phyloP scores from a whole-genome alignment of 371 early-diverging fungal genomes.

The Apophysomyces variabilis region DNA sequence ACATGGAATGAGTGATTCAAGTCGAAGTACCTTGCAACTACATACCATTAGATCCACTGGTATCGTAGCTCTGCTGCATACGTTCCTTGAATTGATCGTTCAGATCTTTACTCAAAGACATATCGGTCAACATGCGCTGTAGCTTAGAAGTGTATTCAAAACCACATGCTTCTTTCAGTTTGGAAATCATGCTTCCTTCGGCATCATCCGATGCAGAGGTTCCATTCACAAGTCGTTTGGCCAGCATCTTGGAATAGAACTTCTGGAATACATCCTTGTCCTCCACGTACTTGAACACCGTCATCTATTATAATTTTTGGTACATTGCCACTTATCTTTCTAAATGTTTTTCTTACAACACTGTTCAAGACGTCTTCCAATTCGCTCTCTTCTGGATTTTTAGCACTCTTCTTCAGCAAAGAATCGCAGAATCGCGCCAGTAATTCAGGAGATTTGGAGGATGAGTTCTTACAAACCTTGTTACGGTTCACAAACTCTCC shows the following conservation, averaged over 20 bases:
- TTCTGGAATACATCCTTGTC: conserved; percentile 92
- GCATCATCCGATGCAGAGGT: conserved; percentile 76
- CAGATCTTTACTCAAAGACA: conserved; percentile 77
- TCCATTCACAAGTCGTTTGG: conserved; percentile 79
- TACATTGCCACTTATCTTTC: neutral
- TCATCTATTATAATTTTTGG: conserved; percentile 51
- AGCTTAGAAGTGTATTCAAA: conserved; percentile 89
- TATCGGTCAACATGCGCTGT: conserved; percentile 90
- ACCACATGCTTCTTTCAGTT: conserved; percentile 80
- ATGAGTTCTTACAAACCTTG: conserved; percentile 71
- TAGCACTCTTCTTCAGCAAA: conserved; percentile 84
- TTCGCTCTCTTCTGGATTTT: conserved; percentile 82
- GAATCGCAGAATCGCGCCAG: conserved; percentile 87
- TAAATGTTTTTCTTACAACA: conserved; percentile 59
- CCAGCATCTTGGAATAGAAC: conserved; percentile 79
- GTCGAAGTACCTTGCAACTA: neutral
- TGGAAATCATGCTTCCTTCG: conserved; percentile 74
- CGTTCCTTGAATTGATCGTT: conserved; percentile 66
- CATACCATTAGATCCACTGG: conserved; percentile 45
- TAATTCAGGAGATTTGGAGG: conserved; percentile 83
- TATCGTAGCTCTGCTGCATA: conserved; percentile 47
- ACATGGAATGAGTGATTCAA: conserved; percentile 12
- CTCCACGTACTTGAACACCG: conserved; percentile 84
- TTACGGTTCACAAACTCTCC: conserved; percentile 93
- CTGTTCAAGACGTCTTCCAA: conserved; percentile 86